These are phyloP conservation scores for Aspergillus unguis DNA, from an alignment of 2,329 filamentous ascomycete genomes.

Conservation along the genomic window DNA sequence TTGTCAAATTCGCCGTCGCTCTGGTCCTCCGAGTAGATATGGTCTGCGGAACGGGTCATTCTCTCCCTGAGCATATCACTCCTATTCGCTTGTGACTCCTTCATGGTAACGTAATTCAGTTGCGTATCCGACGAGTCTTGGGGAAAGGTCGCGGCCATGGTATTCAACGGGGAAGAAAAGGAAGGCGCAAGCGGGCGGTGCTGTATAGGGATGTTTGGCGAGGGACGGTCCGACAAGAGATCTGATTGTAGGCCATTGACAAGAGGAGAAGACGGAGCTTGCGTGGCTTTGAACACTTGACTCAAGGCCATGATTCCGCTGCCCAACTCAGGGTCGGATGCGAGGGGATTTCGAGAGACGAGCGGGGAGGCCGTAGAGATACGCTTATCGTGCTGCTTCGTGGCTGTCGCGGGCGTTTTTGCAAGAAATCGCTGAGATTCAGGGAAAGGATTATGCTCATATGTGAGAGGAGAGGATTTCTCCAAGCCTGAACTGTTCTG, in stretches of 20 bases:
- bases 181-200: constrained; percentile 31
- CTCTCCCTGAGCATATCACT: constrained; percentile 32
- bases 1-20: constrained; percentile 45
- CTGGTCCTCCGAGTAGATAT: constrained; percentile 33
- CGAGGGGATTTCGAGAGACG: constrained; percentile 43
- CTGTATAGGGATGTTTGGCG: constrained; percentile 47
- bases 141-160: constrained; percentile 31
- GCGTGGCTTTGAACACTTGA: constrained; percentile 49
- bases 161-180: constrained; percentile 39
- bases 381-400: constrained; percentile 34
- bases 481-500: constrained; percentile 30
- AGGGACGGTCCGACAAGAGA: constrained; percentile 46
- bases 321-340: constrained; percentile 33
- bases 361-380: constrained; percentile 36
- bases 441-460: constrained; percentile 41
- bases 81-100: constrained; percentile 45
- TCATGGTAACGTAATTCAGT: constrained; percentile 44
- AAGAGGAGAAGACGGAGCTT: constrained; percentile 47
- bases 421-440: constrained; percentile 47
- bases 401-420: constrained; percentile 40
- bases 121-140: constrained; percentile 42
- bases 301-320: constrained; percentile 45
- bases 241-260: constrained; percentile 36
- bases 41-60: constrained; percentile 34
- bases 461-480: constrained; percentile 38